A percentile compares a stretch with the other conserved stretches of the same genome.
phyloP scores from a whole-genome alignment of 352 stramenopile genomes.

The Globisporangium camurandrum region DNA sequence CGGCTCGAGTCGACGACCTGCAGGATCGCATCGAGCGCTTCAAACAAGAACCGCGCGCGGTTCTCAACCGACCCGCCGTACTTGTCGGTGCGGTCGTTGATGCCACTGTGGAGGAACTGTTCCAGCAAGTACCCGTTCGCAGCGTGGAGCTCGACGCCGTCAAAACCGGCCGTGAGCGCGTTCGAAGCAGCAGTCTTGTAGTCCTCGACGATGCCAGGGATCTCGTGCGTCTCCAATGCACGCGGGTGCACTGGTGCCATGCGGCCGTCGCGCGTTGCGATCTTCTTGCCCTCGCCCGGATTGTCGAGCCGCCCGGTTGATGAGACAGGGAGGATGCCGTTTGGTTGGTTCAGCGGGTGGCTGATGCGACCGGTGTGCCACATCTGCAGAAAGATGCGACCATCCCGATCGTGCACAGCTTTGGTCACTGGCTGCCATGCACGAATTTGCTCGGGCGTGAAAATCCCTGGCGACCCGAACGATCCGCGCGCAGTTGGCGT shows the following conservation, averaged over 20 bases:
- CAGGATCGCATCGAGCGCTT: conserved; percentile 57
- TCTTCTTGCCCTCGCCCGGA: conserved; percentile 6
- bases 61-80: conserved; percentile 87
- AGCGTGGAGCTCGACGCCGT: conserved; percentile 85
- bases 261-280: conserved; percentile 17
- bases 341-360: conserved; percentile 36
- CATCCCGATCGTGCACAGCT: conserved; percentile 47
- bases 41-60: conserved; percentile 66
- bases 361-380: conserved; percentile 60
- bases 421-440: conserved; percentile 39
- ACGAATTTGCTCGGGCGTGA: conserved; percentile 23
- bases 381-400: conserved; percentile 58
- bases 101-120: conserved; percentile 78
- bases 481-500: conserved; percentile 11
- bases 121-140: conserved; percentile 92
- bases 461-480: conserved; percentile 30
- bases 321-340: conserved; percentile 26
- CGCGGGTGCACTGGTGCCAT: conserved; percentile 25
- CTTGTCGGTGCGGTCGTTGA: conserved; percentile 80
- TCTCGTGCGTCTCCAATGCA: conserved; percentile 55
- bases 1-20: conserved; percentile 22
- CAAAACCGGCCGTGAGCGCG: conserved; percentile 78
- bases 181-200: conserved; percentile 54
- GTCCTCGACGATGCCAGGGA: conserved; percentile 50
- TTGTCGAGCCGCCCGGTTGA: conserved; percentile 13